These are phyloP conservation scores for Colletotrichum sojae DNA, from an alignment of 2,329 filamentous ascomycete genomes.

Conservation along the genomic window DNA sequence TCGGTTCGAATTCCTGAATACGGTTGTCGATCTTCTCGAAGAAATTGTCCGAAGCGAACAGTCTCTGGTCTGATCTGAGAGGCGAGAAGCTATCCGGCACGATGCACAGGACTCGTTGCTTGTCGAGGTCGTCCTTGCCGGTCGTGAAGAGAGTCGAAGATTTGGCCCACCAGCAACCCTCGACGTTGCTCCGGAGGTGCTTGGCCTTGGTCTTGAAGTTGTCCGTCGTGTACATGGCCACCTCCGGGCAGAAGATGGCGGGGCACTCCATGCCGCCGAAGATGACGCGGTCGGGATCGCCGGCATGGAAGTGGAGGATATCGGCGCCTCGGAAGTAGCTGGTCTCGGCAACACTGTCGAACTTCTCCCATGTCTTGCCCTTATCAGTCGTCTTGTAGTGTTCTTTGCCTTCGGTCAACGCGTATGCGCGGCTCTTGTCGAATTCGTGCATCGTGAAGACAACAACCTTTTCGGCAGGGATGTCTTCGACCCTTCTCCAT, in stretches of 20 bases:
- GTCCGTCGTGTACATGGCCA: slow-evolving; percentile 83
- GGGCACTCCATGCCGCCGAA: slow-evolving; percentile 83
- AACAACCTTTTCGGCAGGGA: slow-evolving; percentile 74
- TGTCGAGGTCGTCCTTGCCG: slow-evolving; percentile 75
- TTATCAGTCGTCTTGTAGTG: slow-evolving; percentile 90
- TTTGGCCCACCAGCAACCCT: slow-evolving; percentile 91
- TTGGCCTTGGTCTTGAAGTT: slow-evolving; percentile 81
- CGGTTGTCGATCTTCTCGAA: slow-evolving; percentile 70
- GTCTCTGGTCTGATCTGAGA: slow-evolving; percentile 79
- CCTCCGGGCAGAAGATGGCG: slow-evolving; percentile 74
- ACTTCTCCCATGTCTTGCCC: slow-evolving; percentile 85
- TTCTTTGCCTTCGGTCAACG: slow-evolving; percentile 75
- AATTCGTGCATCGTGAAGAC: slow-evolving; percentile 83
- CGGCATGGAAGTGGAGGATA: slow-evolving; percentile 83
- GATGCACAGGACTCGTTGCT: slow-evolving; percentile 84
- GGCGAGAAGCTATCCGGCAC: slow-evolving; percentile 80
- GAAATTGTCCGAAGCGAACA: slow-evolving; percentile 87
- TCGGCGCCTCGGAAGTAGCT: slow-evolving; percentile 64
- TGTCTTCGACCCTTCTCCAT: slow-evolving; percentile 78
- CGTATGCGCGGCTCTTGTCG: slow-evolving; percentile 84
- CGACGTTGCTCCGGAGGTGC: slow-evolving; percentile 76
- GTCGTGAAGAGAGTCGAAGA: slow-evolving; percentile 80
- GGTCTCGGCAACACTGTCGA: slow-evolving; percentile 73
- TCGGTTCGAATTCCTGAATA: slow-evolving; percentile 79
- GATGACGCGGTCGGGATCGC: slow-evolving; percentile 86